Base-by-base conservation (phyloP, 768 basidiomycete species). In the Gymnopilus dilepis region DNA sequence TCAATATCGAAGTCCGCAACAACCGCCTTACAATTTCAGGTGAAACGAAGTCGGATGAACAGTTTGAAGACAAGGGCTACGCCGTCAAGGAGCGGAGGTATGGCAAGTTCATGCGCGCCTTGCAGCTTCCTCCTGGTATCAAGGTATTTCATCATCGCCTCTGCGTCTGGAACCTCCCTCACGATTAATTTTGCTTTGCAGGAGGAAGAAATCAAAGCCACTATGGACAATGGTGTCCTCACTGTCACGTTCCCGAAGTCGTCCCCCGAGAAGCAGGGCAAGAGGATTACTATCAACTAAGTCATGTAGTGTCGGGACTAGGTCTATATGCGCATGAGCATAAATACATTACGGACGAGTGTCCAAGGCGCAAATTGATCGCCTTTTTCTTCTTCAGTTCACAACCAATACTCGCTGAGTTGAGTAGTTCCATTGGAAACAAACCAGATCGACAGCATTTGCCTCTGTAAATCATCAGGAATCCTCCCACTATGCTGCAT, bases 1-100 rank as follows among this genome's bases (percentile, higher is more conserved):
- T 88, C 37, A 69, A 73, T 50, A 81, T 88, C 59, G 85, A 86
- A 63, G 67, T 86, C 22, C 78, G 80, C 64, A 77, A 84, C 59
- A 79, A 81, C 61, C 75, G 78, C 7, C 76, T 88, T 50, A 81
- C 71, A 45, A 66, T 88, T 48, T 80, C 85, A 2, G 86, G 82
- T 2, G 82, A 88, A 70, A 74, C 63, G 26, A 76, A 73, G 41
- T 38, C 68, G 34, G 71, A 72, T 11, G 43, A 72, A 28, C 64
- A 80, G 24, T 75, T 71, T 30, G 76, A 82, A 9, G 70, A 75
- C 8, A 71, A 70, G 4, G 76, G 76, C 9, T 82, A 75, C 56
- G 76, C 79, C 4, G 74, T 85, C 37, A 77, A 79, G 59, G 86
- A 88, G 73, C 75, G 87, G 37, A 75, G 77, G 54, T 82, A 72